Base-by-base conservation (phyloP, 345 rosid species). In the Aquilaria yunnanensis region DNA sequence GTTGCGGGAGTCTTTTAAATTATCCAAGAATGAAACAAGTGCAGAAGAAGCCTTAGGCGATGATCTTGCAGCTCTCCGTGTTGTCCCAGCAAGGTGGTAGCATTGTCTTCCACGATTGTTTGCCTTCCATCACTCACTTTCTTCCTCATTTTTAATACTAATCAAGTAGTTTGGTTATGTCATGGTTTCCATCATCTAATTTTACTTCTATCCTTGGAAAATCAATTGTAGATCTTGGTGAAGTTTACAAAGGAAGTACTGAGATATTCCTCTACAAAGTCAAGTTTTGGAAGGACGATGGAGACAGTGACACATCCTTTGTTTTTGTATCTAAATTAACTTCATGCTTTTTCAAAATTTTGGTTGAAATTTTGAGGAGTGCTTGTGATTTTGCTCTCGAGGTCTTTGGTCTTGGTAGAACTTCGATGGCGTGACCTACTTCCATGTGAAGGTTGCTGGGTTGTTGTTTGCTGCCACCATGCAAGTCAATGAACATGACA, bases 11-110 rank as follows among this genome's bases (percentile, higher is more conserved):
- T 23, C 23, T 23, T 23, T 23, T 23, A 23, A 23, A 1, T 23
- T 23, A 23, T 1, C 23, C 23, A 23, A 23, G 23, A 23, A 23
- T 0, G 23, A 23, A 23, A 23, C 23, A 23, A 23, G 23, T 23
- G 23, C 23, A 23, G 23, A 23, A 23, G 23, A 23, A 23, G 23
- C 23, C 23, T 23, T 23, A 23, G 23, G 23, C 23, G 23, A 90
- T 94, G 99, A 94, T 94, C 66, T 90, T 96, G n/a, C 99, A 90
- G 75, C 86, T 94, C 84, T 94, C 90, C 76, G 96, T 90, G 49
- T 86, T 94, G 32, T 94, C 99, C 54, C 97, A 88, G 72, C 85
- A 97, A 34, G 99, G 99, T 80, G 97, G 90, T 54, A 94, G 83
- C 69, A 94, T 94, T 65, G 99, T 94, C 70, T 90, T 94, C 67